phyloP scores from a whole-genome alignment of 768 basidiomycete genomes.

The Leccinum variicolor region DNA sequence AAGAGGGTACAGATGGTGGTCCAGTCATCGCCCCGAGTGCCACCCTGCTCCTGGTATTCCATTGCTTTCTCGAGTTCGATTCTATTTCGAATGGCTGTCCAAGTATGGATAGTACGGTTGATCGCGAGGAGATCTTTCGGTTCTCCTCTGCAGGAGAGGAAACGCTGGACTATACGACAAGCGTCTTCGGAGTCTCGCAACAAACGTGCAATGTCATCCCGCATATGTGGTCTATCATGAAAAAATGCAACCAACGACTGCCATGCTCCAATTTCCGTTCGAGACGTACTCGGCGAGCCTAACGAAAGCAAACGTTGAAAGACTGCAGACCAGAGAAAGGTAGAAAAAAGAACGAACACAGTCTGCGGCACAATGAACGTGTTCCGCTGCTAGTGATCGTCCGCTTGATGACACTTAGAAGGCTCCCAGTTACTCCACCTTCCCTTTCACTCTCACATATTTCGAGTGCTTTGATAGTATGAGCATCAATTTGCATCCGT shows the following conservation, averaged over 20 bases:
- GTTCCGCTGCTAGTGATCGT: conserved; percentile 78
- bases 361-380: conserved; percentile 68
- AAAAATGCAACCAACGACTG: conserved; percentile 80
- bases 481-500: conserved; percentile 87
- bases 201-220: conserved; percentile 55
- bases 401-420: conserved; percentile 70
- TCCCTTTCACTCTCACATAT: conserved; percentile 73
- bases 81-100: conserved; percentile 50
- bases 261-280: conserved; percentile 64
- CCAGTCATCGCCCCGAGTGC: conserved; percentile 45
- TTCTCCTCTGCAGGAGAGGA: conserved; percentile 66
- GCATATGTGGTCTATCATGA: conserved; percentile 54
- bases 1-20: conserved; percentile 50
- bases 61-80: conserved; percentile 55
- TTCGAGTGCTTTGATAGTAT: conserved; percentile 87
- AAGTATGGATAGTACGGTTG: conserved; percentile 56
- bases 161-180: conserved; percentile 73
- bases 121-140: conserved; percentile 63
- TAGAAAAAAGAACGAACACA: conserved; percentile 51
- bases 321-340: conserved; percentile 4
- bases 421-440: conserved; percentile 68
- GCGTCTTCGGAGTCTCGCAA: conserved; percentile 65
- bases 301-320: conserved; percentile 12
- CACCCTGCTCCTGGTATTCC: conserved; percentile 36
- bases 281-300: conserved; percentile 84